These are phyloP conservation scores for Globisporangium apiculatum DNA, from an alignment of 352 stramenopile genomes.

Conservation along the genomic window DNA sequence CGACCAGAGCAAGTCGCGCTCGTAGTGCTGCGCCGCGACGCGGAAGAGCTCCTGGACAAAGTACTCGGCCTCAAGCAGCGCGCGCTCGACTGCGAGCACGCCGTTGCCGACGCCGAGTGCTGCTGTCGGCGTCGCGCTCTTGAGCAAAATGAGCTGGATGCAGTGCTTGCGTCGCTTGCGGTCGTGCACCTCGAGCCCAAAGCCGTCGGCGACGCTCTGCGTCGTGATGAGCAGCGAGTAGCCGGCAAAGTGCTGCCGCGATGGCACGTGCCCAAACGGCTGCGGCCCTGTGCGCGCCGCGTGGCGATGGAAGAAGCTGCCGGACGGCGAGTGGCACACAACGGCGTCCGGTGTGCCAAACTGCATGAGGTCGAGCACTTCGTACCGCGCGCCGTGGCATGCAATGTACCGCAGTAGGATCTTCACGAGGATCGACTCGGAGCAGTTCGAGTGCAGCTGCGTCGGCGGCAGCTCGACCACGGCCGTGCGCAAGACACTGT, in stretches of 20 bases:
- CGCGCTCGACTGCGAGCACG: constrained; percentile 50
- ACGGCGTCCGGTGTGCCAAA: constrained; percentile 80
- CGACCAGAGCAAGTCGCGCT: constrained; percentile 82
- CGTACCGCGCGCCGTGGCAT: constrained; percentile 75
- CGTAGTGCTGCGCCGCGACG: constrained; percentile 75
- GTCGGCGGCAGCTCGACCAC: constrained; percentile 50
- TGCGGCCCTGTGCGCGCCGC: constrained; percentile 20
- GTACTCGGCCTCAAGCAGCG: constrained; percentile 64
- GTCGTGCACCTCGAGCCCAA: constrained; percentile 22
- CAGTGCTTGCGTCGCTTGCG: constrained; percentile 56
- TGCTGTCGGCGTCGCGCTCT: constrained; percentile 25
- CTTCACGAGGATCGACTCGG: constrained; percentile 63
- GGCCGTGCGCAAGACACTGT: constrained; percentile 44
- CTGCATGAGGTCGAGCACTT: constrained; percentile 77
- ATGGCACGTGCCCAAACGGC: constrained; percentile 15
- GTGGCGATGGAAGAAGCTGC: constrained; percentile 74
- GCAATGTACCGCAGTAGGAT: constrained; percentile 82
- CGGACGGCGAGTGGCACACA: constrained; percentile 65
- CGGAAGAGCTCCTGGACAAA: constrained; percentile 77
- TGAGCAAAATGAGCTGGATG: constrained; percentile 64
- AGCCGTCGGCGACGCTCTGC: constrained; percentile 35
- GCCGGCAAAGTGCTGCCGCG: constrained; percentile 20
- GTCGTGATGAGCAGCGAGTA: constrained; percentile 80
- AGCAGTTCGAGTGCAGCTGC: constrained; percentile 62
- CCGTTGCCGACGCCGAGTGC: constrained; percentile 35